Evolutionary conservation across 192 early-diverging fungal species (phyloP), one percentile per base, ranked within the genome.

Genomic region (Dissophora ornata): DNA sequence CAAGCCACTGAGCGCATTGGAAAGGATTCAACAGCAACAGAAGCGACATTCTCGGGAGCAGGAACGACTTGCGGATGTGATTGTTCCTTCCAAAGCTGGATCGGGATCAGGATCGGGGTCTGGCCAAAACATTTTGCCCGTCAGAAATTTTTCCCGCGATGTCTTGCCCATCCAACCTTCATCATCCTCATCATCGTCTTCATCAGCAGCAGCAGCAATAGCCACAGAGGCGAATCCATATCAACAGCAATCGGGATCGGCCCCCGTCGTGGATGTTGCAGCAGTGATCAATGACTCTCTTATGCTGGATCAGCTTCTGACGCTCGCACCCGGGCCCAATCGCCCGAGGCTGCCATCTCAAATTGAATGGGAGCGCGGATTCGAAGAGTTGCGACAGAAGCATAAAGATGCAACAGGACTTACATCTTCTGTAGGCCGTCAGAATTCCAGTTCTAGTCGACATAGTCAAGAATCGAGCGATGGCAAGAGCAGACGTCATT

Each of bases 351-450:
- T 77, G 10, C 73, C 73, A 15, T 54, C 63, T 7, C 65, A 61
- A n/a, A n/a, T 51, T 9, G 73, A 77, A 33, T 77, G 73, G 73
- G 52, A 77, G 47, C 54, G 48, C 5, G 65, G 63, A 26, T 24
- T 67, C 16, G 73, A 77, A 28, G 58, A 77, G 9, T 28, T 75
- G 15, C 36, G 49, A 13, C 63, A 66, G 33, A 59, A 57, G 22
- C 71, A 57, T 1, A 67, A 56, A 18, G 47, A 67, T 22, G 65
- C 63, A 15, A 44, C 38, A 9, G 42, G 41, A 1, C 46, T 51
- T 4, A 77, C 65, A 41, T 62, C 58, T 13, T 77, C 73, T 12
- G 42, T 77, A 2, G 73, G 73, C 15, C 70, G 62, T 5, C 62
- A 74, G 34, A 74, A 65, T 32, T 74, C 70, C 6, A 65, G 19